Conservation (phyloP, 108 stramenopile species). For the Craspedostauros australis region DNA sequence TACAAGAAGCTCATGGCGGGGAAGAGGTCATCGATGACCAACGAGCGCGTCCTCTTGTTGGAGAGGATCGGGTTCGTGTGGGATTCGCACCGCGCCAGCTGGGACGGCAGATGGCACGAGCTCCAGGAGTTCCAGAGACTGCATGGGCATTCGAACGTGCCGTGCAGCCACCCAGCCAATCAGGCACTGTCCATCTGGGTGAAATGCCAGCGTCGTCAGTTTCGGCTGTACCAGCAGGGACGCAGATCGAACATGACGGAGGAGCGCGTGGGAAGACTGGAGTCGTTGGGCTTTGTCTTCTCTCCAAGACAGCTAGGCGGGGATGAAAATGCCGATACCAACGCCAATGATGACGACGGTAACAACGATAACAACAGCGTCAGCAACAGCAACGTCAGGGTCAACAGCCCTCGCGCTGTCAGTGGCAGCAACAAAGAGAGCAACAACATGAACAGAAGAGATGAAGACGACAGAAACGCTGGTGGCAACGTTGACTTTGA, state of each 20-base stretch:
- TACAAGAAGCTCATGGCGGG: conserved; percentile 16
- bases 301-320: too few species aligned
- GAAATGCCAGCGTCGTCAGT: conserved; percentile 15
- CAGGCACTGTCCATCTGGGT: too few species aligned
- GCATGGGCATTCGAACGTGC: conserved; percentile 1
- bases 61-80: conserved; percentile 21
- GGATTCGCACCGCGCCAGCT: conserved; percentile 25
- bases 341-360: too few species aligned
- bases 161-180: conserved; percentile 2
- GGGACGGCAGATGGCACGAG: conserved; percentile 10
- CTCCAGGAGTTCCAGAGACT: conserved; percentile 1
- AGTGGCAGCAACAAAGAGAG: too few species aligned
- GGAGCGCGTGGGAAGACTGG: conserved; percentile 8
- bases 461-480: too few species aligned
- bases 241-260: conserved; percentile 8
- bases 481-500: too few species aligned
- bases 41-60: conserved; percentile 7
- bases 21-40: conserved; percentile 5
- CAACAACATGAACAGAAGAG: too few species aligned
- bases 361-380: too few species aligned
- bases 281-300: conserved; percentile 11
- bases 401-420: too few species aligned
- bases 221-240: conserved; percentile 11
- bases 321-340: too few species aligned
- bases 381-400: too few species aligned